Conservation (phyloP, 2,329 filamentous ascomycete species). For the Fusarium circinatum region DNA sequence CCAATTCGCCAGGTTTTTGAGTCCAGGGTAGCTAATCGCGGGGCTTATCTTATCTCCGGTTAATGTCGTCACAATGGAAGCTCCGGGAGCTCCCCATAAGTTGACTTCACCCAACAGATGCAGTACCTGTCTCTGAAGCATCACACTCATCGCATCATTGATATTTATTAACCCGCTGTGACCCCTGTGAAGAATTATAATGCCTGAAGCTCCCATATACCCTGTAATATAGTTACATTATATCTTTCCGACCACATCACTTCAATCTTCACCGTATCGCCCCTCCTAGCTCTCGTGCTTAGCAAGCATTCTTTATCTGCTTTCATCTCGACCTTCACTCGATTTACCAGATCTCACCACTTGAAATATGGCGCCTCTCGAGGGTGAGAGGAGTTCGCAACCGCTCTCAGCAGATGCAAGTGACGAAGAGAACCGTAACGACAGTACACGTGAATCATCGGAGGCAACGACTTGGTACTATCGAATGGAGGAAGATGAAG, state of each 20-base stretch:
- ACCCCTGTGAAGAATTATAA: not conserved
- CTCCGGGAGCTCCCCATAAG: slow-evolving; percentile 24
- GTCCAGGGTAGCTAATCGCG: slow-evolving; percentile 19
- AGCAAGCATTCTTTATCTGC: slow-evolving; percentile 30
- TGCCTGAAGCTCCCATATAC: not conserved
- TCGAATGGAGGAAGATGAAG: slow-evolving; percentile 44
- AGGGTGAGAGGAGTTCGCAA: slow-evolving; percentile 12
- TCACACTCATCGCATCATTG: slow-evolving; percentile 31
- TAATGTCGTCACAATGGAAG: slow-evolving; percentile 38
- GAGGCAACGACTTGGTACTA: slow-evolving; percentile 23
- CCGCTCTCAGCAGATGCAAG: not conserved
- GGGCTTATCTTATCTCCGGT: slow-evolving; percentile 40
- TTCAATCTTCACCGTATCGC: slow-evolving; percentile 8
- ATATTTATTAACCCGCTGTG: slow-evolving; percentile 10
- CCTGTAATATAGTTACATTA: slow-evolving; percentile 13
- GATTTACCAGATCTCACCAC: not conserved
- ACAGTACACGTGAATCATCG: slow-evolving; percentile 23
- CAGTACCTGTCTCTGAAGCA: slow-evolving; percentile 6
- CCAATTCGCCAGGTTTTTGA: not conserved
- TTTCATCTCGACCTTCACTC: not conserved
- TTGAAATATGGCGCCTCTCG: slow-evolving; percentile 24
- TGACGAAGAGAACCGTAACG: slow-evolving; percentile 14
- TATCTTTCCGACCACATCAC: not conserved
- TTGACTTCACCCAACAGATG: slow-evolving; percentile 7
- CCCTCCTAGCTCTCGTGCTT: slow-evolving; percentile 27